Evolutionary conservation across 768 basidiomycete genomes (phyloP).

Genomic region (Butyriboletus loyo): DNA sequence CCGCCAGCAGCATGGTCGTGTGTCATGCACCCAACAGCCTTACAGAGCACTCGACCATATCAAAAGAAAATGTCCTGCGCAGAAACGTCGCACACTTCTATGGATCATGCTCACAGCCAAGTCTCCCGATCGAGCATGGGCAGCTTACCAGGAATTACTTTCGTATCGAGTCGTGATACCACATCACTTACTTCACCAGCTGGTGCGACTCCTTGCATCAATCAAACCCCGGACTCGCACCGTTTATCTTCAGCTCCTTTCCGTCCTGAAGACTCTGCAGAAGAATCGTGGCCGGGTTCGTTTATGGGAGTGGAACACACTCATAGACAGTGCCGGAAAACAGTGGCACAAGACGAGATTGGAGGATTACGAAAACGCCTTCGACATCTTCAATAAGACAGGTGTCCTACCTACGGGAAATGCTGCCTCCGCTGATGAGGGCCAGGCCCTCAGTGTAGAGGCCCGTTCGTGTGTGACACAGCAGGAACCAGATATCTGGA

Average conservation of each 20-base stretch:
- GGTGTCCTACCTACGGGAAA: conserved; percentile 30
- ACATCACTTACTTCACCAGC: conserved; percentile 51
- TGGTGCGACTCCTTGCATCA: conserved; percentile 57
- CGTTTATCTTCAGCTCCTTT: conserved; percentile 63
- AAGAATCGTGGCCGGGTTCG: conserved; percentile 52
- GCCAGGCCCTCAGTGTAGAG: conserved; percentile 3
- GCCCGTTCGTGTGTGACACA: background rate
- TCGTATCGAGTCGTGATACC: conserved; percentile 26
- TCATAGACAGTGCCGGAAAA: conserved; percentile 65
- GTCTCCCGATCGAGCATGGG: conserved; percentile 39
- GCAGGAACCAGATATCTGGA: conserved; percentile 57
- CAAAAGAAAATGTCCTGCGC: conserved; percentile 19
- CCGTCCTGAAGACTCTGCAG: conserved; percentile 59
- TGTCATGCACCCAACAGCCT: background rate
- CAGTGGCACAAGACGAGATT: conserved; percentile 58
- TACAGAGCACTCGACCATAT: background rate
- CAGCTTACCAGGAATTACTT: conserved; percentile 40
- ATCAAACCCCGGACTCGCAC: conserved; percentile 54
- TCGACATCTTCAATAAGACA: conserved; percentile 63
- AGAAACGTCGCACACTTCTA: conserved; percentile 24
- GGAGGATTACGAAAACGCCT: conserved; percentile 57
- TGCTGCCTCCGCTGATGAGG: conserved; percentile 5
- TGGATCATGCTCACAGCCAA: conserved; percentile 34
- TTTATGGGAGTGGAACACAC: conserved; percentile 73
- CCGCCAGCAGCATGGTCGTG: background rate